phyloP scores from a whole-genome alignment of 2,329 filamentous ascomycete genomes.

The Trichoderma sp. region DNA sequence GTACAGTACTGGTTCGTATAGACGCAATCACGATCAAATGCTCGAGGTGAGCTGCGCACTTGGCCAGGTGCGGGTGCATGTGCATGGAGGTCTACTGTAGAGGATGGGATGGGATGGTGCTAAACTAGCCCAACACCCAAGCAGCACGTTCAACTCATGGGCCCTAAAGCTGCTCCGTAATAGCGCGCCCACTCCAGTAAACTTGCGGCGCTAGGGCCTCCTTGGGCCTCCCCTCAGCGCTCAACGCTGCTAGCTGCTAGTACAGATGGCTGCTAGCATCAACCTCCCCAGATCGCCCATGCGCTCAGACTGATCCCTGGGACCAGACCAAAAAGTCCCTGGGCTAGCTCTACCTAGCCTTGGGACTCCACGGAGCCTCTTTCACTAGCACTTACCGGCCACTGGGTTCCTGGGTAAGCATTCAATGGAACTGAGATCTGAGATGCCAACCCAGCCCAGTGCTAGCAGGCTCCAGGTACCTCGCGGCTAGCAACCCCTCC shows the following conservation, averaged over 20 bases:
- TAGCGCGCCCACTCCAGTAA: neutral
- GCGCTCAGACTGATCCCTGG: neutral
- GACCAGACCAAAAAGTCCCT: neutral
- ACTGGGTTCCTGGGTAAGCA: constrained; percentile 18
- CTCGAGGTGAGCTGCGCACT: neutral
- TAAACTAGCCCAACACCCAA: neutral
- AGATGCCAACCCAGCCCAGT: neutral
- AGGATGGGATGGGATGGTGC: neutral
- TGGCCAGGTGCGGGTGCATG: neutral
- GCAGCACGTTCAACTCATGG: neutral
- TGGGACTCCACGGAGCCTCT: neutral
- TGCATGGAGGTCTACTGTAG: neutral
- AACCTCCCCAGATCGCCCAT: constrained; percentile 18
- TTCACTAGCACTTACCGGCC: neutral
- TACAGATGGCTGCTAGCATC: neutral
- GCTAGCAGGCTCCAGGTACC: neutral
- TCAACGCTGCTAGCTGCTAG: neutral
- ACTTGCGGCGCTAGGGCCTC: neutral
- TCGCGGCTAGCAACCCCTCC: neutral
- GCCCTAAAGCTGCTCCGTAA: neutral
- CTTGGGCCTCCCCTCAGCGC: neutral
- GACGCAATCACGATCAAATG: neutral
- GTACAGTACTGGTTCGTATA: neutral
- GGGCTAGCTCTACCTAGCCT: neutral
- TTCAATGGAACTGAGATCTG: neutral